Base-by-base conservation (phyloP, 2,329 filamentous ascomycete genomes). In the Aspergillus fischeri region DNA sequence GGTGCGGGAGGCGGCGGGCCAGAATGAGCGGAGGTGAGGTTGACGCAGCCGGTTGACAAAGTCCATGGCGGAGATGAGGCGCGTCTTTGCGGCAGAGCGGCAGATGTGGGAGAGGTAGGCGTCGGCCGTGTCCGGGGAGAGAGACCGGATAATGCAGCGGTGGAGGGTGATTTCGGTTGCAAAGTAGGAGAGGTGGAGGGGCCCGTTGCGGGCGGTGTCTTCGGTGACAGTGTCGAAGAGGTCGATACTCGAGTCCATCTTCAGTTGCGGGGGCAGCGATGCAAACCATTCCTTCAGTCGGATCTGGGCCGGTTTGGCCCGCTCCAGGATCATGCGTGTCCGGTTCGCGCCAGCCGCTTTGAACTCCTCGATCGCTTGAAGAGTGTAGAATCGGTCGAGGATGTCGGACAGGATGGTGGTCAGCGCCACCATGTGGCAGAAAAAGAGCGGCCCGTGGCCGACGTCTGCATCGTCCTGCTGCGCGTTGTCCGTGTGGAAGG, bases 21-120 rank as follows among this genome's bases (percentile, higher is more conserved):
- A 97, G 76, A 97, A 97, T 0, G 91, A 85, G n/a, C 88, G 86
- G 29, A 97, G 82, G 67, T 97, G 92, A 38, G 87, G 85, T 0
- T 91, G 91, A 48, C 89, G 91, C 32, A 97, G 83, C 0, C 93
- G 88, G 75, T 97, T 97, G 66, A 96, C 92, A 74, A 97, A 96
- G 72, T 97, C 93, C 90, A 97, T 96, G 62, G 92, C 92, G 24
- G 90, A 95, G 69, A 97, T 96, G 35, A 97, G 83, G 5, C 93
- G 88, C 0, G 93, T 95, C 73, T 97, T 97, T 53, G 93, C 93
- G 3, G 93, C 93, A 56, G 88, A 92, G 53, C 93, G 91, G 75
- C 92, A 96, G 65, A 97, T 96, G 74, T 95, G 91, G 55, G 92
- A 84, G 51, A 96, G 86, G 67, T 97, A 96, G 0, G 88, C 83